Conservation (phyloP, 2,329 filamentous ascomycete genomes). For the Alternaria alternata region DNA sequence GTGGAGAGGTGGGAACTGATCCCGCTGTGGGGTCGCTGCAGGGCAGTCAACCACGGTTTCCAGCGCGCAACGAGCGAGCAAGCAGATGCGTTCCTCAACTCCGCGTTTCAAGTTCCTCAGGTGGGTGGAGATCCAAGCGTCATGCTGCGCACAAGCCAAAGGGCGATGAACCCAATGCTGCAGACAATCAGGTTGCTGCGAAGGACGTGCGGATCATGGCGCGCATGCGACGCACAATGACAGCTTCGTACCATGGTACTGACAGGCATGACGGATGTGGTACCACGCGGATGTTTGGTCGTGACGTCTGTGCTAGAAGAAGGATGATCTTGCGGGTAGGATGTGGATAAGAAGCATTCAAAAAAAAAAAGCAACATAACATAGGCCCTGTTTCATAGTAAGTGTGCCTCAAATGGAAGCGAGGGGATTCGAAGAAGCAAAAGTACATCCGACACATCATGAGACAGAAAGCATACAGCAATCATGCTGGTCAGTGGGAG, state of each 20-base stretch:
- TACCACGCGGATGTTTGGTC: slow-evolving; percentile 18
- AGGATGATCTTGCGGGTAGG: not conserved
- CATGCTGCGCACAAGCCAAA: not conserved
- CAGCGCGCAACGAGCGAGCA: slow-evolving; percentile 1
- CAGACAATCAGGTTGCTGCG: not conserved
- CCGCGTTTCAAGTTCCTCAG: not conserved
- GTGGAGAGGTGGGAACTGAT: not conserved
- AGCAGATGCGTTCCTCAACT: not conserved
- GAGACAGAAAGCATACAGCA: not conserved
- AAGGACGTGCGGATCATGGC: not conserved
- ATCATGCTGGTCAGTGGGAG: not conserved
- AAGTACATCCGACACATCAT: not conserved
- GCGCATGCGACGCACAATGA: slow-evolving; percentile 15
- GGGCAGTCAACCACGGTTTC: slow-evolving; percentile 1
- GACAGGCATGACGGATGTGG: slow-evolving; percentile 14
- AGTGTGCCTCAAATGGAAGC: not conserved
- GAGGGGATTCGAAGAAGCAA: not conserved
- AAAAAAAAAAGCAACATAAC: not conserved
- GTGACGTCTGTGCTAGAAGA: slow-evolving; percentile 6
- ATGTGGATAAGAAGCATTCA: not conserved
- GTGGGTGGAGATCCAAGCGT: not conserved
- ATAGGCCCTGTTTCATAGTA: not conserved
- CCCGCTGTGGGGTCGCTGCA: slow-evolving; percentile 1
- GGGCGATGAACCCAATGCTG: not conserved
- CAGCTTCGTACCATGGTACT: slow-evolving; percentile 20